These are phyloP conservation scores for Diaporthe ampelina DNA, from an alignment of 2,329 filamentous ascomycete species.

Conservation along the genomic window DNA sequence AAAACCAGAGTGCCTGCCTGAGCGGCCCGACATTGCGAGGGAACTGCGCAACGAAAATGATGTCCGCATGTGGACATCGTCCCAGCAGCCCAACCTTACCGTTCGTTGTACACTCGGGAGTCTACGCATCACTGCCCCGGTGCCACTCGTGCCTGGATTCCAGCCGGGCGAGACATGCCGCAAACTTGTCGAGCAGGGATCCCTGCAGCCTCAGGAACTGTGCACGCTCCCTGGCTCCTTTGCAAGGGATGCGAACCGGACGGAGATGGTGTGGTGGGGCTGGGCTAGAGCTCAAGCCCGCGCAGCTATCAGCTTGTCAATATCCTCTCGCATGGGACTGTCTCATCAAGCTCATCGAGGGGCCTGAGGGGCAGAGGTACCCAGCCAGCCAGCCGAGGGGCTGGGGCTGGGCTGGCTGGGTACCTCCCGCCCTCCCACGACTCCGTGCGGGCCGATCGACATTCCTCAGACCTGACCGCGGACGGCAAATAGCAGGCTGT, in stretches of 20 bases:
- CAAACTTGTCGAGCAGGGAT: constrained; percentile 1
- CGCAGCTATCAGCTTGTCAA: constrained; percentile 16
- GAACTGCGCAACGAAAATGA: not conserved
- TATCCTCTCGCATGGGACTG: constrained; percentile 16
- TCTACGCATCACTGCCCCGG: constrained; percentile 22
- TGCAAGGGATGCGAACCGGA: constrained; percentile 15
- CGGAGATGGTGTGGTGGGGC: constrained; percentile 26
- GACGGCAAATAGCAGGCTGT: constrained; percentile 5
- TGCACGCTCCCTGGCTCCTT: not conserved
- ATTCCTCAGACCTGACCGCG: constrained; percentile 16
- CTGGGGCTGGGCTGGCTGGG: not conserved
- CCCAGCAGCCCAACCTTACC: not conserved
- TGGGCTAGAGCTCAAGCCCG: not conserved
- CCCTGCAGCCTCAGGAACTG: constrained; percentile 21
- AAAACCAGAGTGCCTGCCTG: not conserved
- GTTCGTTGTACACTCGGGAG: not conserved
- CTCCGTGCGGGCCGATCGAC: constrained; percentile 21
- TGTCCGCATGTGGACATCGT: not conserved
- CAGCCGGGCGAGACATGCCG: constrained; percentile 26
- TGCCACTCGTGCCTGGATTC: constrained; percentile 20
- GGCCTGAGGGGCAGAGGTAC: not conserved
- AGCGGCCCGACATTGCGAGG: not conserved
- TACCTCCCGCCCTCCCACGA: not conserved
- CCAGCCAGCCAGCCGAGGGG: too few relatives aligned
- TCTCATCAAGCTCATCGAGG: constrained; percentile 19